Base-by-base conservation (phyloP, 768 basidiomycete species). In the Lentinula raphanica region DNA sequence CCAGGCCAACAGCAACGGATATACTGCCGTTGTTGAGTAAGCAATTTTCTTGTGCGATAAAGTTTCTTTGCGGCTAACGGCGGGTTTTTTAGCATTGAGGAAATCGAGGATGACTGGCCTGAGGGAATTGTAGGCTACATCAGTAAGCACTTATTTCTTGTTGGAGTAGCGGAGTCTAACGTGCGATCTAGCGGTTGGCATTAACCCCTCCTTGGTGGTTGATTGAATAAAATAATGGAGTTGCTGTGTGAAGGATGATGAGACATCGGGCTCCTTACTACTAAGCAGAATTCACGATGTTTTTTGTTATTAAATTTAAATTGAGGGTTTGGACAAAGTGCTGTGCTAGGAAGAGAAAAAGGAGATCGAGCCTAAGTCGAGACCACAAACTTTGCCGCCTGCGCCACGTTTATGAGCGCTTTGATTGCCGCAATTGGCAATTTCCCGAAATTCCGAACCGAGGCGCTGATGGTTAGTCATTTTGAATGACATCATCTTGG, bases 91-190 rank as follows among this genome's bases (percentile, higher is more conserved):
- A 69, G 68, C 51, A 64, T 68, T 59, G 58, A 66, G 57, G 58
- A 59, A 21, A 64, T 69, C 44, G 13, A 67, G n/a, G 69, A 71
- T 36, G 68, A 71, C 57, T 66, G 70, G 64, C 61, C 67, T n/a
- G 66, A 67, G 23, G 71, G 71, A 36, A 60, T 72, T 5, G 49
- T 67, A 9, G 71, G 71, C 9, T 70, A 65, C 53, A 72, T 72
- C 59, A 70, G 70, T 71, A 13, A 48, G 68, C 64, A 15, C 19
- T 54, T 50, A 45, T 17, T 32, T 7, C 40, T 51, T 28, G 27
- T 32, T 15, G 2, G 25, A 39, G 21, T n/a, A 31, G 48, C 23
- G 8, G n/a, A 15, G 15, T 5, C 19, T 45, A 51, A 32, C 42
- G 19, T 28, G 38, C 23, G 19, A 23, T 46, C 19, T 40, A 69